Conservation (phyloP, 1,139 yeast genomes). For the Suhomyces bolitotheri region DNA sequence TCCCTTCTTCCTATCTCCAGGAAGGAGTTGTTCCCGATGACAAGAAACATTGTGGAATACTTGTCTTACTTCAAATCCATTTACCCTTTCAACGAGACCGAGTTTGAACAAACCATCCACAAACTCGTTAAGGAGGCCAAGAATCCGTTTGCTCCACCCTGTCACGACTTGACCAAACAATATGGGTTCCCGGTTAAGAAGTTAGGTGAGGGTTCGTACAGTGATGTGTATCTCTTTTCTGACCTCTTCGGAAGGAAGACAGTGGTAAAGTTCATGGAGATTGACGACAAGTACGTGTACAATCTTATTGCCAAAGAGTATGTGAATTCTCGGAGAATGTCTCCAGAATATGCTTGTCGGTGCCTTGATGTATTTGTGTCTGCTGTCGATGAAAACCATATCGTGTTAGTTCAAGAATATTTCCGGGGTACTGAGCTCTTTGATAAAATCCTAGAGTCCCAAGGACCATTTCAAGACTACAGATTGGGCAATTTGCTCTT, state of each 20-base stretch:
- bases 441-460: conserved; percentile 2
- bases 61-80: neutral
- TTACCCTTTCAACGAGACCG: neutral
- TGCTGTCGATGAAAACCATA: neutral
- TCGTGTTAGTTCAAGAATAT: conserved; percentile 12
- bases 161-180: conserved; percentile 1
- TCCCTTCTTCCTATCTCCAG: no score
- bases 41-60: neutral
- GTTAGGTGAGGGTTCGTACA: conserved; percentile 23
- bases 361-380: conserved; percentile 11
- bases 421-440: conserved; percentile 13
- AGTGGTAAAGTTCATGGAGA: conserved; percentile 7
- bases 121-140: no score
- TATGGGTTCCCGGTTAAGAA: conserved; percentile 15
- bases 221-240: conserved; percentile 12
- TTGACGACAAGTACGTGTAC: neutral
- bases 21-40: neutral
- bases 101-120: no score
- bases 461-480: neutral
- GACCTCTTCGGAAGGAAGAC: neutral
- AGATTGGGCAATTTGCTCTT: conserved; percentile 15
- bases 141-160: no score
- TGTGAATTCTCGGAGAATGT: conserved; percentile 5
- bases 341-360: conserved; percentile 8
- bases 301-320: conserved; percentile 8